Conservation (phyloP, 306 rosid species). For the Citrullus mucosospermus region DNA sequence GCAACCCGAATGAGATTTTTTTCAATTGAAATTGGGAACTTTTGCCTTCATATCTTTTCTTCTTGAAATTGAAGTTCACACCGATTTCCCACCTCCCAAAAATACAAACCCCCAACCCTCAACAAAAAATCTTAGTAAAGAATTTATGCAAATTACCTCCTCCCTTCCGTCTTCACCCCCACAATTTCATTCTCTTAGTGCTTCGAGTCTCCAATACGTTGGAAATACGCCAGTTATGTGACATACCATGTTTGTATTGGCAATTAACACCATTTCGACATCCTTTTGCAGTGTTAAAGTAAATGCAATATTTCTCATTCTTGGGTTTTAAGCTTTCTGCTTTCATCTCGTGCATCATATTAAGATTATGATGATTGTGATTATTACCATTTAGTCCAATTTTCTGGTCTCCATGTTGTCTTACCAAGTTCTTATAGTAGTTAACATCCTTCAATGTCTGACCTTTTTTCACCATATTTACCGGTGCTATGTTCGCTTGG, state of each 20-base stretch:
- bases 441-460: conserved; percentile 32
- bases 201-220: conserved; percentile 6
- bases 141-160: background rate
- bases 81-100: background rate
- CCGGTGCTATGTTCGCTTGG: conserved; percentile 10
- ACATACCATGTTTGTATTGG: conserved; percentile 37
- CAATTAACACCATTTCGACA: conserved; percentile 58
- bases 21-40: background rate
- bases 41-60: background rate
- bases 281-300: conserved; percentile 46
- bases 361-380: conserved; percentile 23
- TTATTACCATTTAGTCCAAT: conserved; percentile 21
- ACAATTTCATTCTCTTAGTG: conserved; percentile 42
- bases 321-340: conserved; percentile 25
- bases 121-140: background rate
- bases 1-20: background rate
- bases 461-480: background rate
- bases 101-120: background rate
- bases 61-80: background rate
- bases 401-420: conserved; percentile 26
- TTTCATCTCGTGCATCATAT: conserved; percentile 19
- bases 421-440: conserved; percentile 53
- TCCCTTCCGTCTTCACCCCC: conserved; percentile 21
- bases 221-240: background rate
- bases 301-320: conserved; percentile 45